Evolutionary conservation across 495 filamentous ascomycete species (phyloP).

Genomic region (Hyaloscypha hepaticicola): DNA sequence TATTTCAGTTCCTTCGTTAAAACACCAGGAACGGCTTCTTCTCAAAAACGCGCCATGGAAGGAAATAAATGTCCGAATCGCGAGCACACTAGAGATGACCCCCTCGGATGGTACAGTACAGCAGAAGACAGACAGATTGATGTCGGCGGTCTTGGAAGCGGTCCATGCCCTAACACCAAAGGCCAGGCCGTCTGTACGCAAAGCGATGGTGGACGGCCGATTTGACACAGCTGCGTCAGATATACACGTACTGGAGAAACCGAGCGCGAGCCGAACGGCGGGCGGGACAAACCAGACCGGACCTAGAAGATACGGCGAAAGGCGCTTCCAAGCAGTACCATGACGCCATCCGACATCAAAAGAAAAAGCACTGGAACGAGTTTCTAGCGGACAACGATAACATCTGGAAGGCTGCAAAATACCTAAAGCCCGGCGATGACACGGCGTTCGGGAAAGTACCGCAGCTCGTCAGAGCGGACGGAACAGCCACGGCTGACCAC

Average conservation of each 20-base stretch:
- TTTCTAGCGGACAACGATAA: background rate
- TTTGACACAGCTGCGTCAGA: slow-evolving; percentile 20
- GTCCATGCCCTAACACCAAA: slow-evolving; percentile 15
- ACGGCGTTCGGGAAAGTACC: slow-evolving; percentile 8
- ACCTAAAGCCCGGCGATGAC: background rate
- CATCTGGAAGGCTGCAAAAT: background rate
- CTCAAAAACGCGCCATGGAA: too few relatives aligned
- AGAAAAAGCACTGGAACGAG: background rate
- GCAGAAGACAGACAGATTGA: background rate
- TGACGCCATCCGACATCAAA: slow-evolving; percentile 6
- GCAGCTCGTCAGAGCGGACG: slow-evolving; percentile 19
- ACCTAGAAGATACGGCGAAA: slow-evolving; percentile 12
- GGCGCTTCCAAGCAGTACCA: slow-evolving; percentile 26
- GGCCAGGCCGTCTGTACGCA: slow-evolving; percentile 24
- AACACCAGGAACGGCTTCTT: too few relatives aligned
- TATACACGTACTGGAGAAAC: slow-evolving; percentile 29
- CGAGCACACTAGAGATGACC: too few relatives aligned
- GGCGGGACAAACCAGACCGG: background rate
- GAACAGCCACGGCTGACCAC: slow-evolving; percentile 18
- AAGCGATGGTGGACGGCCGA: slow-evolving; percentile 29
- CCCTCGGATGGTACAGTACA: too few relatives aligned
- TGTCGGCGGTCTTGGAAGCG: slow-evolving; percentile 12
- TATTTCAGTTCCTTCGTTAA: too few relatives aligned
- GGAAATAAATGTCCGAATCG: too few relatives aligned
- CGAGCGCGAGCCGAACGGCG: slow-evolving; percentile 12